Base-by-base conservation (phyloP, 495 filamentous ascomycete genomes). In the Aspergillus bridgeri region DNA sequence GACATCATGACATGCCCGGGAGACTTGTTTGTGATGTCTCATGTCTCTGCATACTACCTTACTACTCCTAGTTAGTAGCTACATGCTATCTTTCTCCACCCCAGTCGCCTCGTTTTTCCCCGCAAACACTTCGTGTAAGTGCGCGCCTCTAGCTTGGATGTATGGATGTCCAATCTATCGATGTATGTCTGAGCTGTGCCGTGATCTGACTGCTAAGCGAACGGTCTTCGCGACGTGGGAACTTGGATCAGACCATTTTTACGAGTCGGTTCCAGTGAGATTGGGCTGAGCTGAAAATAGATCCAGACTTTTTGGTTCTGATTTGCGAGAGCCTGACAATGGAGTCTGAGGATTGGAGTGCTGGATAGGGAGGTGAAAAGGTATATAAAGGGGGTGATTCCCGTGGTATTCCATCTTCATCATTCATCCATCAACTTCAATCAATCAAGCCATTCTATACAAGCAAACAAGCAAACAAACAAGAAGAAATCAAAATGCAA, bases 401-500 rank as follows among this genome's bases (percentile, higher is more conserved):
- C 33, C 6, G 7, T 13, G 33, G 11, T 38, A 33, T 57, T 25
- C 27, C 42, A 51, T n/a, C 53, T 17, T 29, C 33, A 43, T 48
- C 0, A 29, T 3, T 29, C 43, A 48, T 11, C 8, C 23, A 48
- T 47, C 54, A 11, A 5, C 18, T 55, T 24, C 33, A 15, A 38
- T 56, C 52, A 53, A 52, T 5, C 42, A 11, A 54, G 45, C 7
- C 18, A 42, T 47, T 23, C 48, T 49, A 43, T 15, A 57, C 64
- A 9, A 29, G n/a, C 46, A 51, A 54, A 9, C n/a, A 20, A 24
- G 52, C 21, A 58, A 47, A 15, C 19, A 54, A 53, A 25, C 51
- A 0, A 20, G 13, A n/a, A n/a, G n/a, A n/a, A n/a, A n/a, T n/a
- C 44, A 60, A 38, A 8, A 77, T 77, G 75, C 66, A 68, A 23